These are phyloP conservation scores for Rhododendron griersonianum DNA, from an alignment of 148 eudicot species.

Conservation along the genomic window DNA sequence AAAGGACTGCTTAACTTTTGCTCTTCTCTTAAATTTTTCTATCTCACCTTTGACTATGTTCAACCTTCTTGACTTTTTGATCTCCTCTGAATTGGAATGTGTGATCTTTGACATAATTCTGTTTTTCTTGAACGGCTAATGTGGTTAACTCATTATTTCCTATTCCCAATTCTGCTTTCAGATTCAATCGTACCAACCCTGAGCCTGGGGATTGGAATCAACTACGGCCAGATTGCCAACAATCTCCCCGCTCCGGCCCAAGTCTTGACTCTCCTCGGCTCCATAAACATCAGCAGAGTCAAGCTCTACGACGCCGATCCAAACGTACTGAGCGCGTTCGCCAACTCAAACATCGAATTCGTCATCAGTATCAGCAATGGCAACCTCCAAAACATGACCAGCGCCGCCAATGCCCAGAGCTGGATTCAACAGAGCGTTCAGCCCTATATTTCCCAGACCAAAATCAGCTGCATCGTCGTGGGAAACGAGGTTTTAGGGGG, in stretches of 20 bases:
- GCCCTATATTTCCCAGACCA: conserved; percentile 52
- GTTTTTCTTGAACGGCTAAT: too few relatives aligned
- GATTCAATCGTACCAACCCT: conserved; percentile 27
- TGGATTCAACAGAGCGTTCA: conserved; percentile 71
- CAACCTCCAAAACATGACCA: conserved; percentile 43
- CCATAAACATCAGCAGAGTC: conserved; percentile 55
- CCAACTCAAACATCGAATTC: conserved; percentile 57
- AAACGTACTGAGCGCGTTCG: conserved; percentile 59
- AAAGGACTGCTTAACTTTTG: not conserved
- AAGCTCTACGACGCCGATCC: conserved; percentile 89
- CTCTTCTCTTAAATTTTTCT: not conserved
- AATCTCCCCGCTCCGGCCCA: conserved; percentile 65
- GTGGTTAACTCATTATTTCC: not conserved
- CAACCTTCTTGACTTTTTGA: not conserved
- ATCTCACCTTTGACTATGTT: not conserved
- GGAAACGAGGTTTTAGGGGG: conserved; percentile 73
- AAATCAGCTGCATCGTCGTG: conserved; percentile 62
- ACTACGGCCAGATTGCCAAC: conserved; percentile 89
- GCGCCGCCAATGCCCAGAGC: conserved; percentile 39
- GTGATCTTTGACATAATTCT: not conserved
- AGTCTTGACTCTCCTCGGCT: conserved; percentile 45
- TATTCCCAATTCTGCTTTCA: conserved; percentile 18
- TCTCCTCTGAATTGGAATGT: not conserved
- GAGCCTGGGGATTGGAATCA: conserved; percentile 63
- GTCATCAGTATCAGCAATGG: conserved; percentile 65